A percentile compares a stretch with the other conserved stretches of the same genome.
phyloP scores from a whole-genome alignment of 2,329 filamentous ascomycete genomes.

The Colletotrichum liaoningense region DNA sequence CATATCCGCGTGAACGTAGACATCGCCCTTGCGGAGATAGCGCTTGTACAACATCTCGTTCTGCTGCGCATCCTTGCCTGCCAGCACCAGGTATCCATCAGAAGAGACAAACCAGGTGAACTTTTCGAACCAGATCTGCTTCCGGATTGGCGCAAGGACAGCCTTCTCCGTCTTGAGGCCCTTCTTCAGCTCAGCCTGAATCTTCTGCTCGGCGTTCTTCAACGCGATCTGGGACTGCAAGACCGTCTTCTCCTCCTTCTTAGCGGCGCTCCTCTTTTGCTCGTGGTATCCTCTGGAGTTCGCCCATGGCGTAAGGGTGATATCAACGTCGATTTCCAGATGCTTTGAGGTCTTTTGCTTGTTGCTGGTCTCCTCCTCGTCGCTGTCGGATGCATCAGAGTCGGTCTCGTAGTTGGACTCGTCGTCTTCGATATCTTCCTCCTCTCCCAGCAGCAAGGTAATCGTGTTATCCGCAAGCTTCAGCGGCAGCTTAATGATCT shows the following conservation, averaged over 20 bases:
- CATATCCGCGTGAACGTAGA: constrained; percentile 92
- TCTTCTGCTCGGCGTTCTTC: constrained; percentile 91
- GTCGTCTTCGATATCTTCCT: constrained; percentile 71
- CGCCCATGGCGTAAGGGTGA: constrained; percentile 83
- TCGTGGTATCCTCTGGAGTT: constrained; percentile 95
- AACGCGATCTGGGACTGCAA: constrained; percentile 85
- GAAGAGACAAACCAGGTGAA: constrained; percentile 96
- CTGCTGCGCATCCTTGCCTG: constrained; percentile 88
- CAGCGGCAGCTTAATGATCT: constrained; percentile 86
- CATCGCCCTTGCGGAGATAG: constrained; percentile 87
- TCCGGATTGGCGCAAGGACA: constrained; percentile 83
- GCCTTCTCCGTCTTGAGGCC: constrained; percentile 93
- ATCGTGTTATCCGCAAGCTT: constrained; percentile 92
- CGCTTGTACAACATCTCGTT: constrained; percentile 91
- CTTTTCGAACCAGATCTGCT: constrained; percentile 96
- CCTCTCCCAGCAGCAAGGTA: constrained; percentile 82
- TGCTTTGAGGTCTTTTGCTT: constrained; percentile 58
- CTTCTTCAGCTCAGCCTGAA: constrained; percentile 86
- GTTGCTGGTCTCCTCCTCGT: constrained; percentile 48
- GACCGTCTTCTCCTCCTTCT: constrained; percentile 88
- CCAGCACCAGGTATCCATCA: constrained; percentile 92
- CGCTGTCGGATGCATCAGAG: constrained; percentile 70
- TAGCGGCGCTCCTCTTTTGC: constrained; percentile 84
- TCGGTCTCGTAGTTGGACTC: constrained; percentile 74
- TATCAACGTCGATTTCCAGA: constrained; percentile 85